Conservation (phyloP, 768 basidiomycete species). For the Megacollybia marginata region DNA sequence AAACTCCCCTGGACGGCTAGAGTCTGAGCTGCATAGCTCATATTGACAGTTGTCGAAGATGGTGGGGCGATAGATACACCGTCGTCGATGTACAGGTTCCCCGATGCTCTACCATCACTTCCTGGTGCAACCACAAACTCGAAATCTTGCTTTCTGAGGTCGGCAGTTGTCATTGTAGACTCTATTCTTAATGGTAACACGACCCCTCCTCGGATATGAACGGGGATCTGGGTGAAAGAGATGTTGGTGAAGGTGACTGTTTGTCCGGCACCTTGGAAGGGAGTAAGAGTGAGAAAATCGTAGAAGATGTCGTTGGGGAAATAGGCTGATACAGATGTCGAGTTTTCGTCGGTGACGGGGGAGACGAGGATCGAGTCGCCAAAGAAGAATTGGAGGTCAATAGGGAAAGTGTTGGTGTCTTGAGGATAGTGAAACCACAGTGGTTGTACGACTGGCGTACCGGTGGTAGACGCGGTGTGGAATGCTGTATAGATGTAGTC, state of each 20-base stretch:
- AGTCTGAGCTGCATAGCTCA: constrained; percentile 21
- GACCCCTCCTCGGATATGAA: constrained; percentile 54
- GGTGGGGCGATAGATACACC: constrained; percentile 42
- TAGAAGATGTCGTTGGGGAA: constrained; percentile 62
- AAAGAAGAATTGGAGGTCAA: constrained; percentile 66
- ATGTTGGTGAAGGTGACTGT: constrained; percentile 38
- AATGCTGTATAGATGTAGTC: constrained; percentile 71
- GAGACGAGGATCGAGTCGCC: constrained; percentile 63
- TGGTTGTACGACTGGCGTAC: constrained; percentile 60
- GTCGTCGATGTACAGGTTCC: constrained; percentile 57
- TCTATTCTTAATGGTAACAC: constrained; percentile 50
- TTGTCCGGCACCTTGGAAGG: constrained; percentile 40
- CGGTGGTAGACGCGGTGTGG: constrained; percentile 48
- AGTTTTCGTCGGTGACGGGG: constrained; percentile 55
- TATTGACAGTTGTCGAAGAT: constrained; percentile 22
- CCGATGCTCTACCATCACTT: constrained; percentile 41
- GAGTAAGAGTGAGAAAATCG: constrained; percentile 46
- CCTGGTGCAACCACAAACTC: constrained; percentile 58
- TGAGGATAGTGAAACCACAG: constrained; percentile 63
- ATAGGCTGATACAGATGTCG: constrained; percentile 53
- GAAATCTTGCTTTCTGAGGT: constrained; percentile 47
- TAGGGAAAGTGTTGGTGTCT: constrained; percentile 47
- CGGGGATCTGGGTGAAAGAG: constrained; percentile 49
- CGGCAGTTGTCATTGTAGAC: constrained; percentile 54
- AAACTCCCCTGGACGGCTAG: constrained; percentile 30